These are phyloP conservation scores for Calonectria crousiana DNA, from an alignment of 2,329 filamentous ascomycete genomes.

Conservation along the genomic window DNA sequence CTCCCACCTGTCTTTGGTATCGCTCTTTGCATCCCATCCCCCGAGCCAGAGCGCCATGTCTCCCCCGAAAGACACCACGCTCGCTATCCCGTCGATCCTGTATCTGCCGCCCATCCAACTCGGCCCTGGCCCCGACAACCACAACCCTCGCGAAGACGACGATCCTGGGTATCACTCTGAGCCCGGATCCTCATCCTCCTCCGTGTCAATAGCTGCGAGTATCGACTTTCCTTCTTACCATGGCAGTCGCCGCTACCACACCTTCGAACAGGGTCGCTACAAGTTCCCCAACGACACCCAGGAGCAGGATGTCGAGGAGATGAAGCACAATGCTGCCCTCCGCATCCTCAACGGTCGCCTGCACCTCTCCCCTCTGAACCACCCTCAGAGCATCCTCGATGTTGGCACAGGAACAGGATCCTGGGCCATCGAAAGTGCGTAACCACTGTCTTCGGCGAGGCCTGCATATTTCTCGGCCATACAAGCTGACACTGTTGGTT, in stretches of 20 bases:
- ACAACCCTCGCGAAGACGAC: background rate
- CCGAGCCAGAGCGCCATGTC: background rate
- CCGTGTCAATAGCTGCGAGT: slow-evolving; percentile 29
- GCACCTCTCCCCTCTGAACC: slow-evolving; percentile 55
- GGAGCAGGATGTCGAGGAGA: slow-evolving; percentile 57
- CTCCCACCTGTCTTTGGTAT: background rate
- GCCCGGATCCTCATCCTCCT: background rate
- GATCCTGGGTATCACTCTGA: background rate
- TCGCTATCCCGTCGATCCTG: background rate
- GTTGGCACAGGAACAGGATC: slow-evolving; percentile 49
- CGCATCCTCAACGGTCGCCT: slow-evolving; percentile 50
- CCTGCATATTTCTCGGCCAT: background rate
- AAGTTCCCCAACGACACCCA: slow-evolving; percentile 54
- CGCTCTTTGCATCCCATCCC: background rate
- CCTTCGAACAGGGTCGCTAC: slow-evolving; percentile 52
- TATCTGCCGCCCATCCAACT: background rate
- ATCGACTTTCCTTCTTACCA: slow-evolving; percentile 53
- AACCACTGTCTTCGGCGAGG: background rate
- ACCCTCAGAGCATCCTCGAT: slow-evolving; percentile 52
- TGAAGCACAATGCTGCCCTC: slow-evolving; percentile 52
- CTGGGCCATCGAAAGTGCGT: slow-evolving; percentile 59
- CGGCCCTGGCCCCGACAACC: background rate
- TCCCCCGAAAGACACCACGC: slow-evolving; percentile 1
- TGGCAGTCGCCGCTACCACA: slow-evolving; percentile 55
- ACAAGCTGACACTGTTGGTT: background rate